Conservation (phyloP, 179 eudicot species). For the Silene noctiflora region DNA sequence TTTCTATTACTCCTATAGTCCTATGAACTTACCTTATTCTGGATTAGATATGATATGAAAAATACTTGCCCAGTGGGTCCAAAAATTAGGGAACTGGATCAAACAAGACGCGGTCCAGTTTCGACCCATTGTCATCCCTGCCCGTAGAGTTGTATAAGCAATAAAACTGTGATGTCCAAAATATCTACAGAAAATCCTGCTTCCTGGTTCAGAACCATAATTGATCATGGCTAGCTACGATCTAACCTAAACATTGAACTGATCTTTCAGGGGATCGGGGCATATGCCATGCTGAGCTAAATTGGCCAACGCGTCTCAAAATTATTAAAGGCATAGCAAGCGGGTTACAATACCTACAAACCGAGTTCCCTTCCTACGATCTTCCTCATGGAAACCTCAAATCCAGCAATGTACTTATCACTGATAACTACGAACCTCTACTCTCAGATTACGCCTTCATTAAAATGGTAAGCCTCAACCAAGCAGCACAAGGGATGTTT, state of each 20-base stretch:
- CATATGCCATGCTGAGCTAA: slow-evolving; percentile 43
- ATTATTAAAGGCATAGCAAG: slow-evolving; percentile 62
- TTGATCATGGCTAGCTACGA: background rate
- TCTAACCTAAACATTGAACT: background rate
- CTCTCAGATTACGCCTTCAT: slow-evolving; percentile 59
- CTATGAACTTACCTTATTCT: no score
- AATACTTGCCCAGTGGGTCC: no score
- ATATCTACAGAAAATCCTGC: background rate
- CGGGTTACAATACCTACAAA: slow-evolving; percentile 58
- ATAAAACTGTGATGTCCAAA: background rate
- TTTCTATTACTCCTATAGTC: background rate
- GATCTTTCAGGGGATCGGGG: slow-evolving; percentile 61
- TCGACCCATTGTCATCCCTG: no score
- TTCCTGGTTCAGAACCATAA: background rate
- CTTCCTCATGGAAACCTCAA: slow-evolving; percentile 83
- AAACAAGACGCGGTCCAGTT: background rate
- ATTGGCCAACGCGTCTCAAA: slow-evolving; percentile 60
- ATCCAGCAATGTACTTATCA: slow-evolving; percentile 67
- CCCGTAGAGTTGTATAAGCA: no score
- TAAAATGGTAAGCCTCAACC: slow-evolving; percentile 41
- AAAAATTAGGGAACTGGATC: no score
- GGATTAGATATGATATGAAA: no score
- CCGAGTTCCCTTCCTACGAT: slow-evolving; percentile 45
- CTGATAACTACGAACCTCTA: slow-evolving; percentile 46
- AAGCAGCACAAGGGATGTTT: slow-evolving; percentile 50